Evolutionary conservation across 495 filamentous ascomycete genomes (phyloP), one percentile per base, ranked within the genome.

Genomic region (Penicillium canariense): DNA sequence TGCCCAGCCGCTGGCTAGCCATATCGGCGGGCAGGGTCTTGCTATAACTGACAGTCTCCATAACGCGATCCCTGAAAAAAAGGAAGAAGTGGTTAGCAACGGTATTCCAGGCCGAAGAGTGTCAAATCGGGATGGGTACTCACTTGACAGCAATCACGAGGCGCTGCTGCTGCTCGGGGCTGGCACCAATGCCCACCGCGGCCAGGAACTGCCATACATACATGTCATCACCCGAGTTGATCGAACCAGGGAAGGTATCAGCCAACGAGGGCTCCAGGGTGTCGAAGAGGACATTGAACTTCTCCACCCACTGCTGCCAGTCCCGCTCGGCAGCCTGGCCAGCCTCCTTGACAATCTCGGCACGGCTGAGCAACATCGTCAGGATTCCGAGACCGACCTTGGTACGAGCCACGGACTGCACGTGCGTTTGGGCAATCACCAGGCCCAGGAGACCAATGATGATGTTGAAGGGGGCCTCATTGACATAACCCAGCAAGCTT

Each of bases 161-260:
- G 40, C 90, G 80, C 70, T 96, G 91, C 71, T 98, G 95, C 70
- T 97, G 94, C 51, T 93, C 88, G 7, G 89, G 90, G 68, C 82
- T 91, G 31, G 94, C 92, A 30, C 90, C 91, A 56, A 96, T 91
- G 38, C 94, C 94, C 55, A 95, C 86, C 8, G 92, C 91, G 15
- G 94, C 94, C 55, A 98, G 79, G 71, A 97, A 96, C 69, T 97
- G 91, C 94, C 94, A 98, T 14, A 97, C 91, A 62, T 97, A 95
- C 60, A 94, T 84, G 64, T 98, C 94, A 52, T 94, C 88, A 43
- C 86, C 86, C 15, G 89, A 79, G 56, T 84, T 89, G 56, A 93
- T 89, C 5, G 86, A 84, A 15, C 86, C 85, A 1, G 91, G 90
- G 82, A 98, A 97, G 50, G 96, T 85, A 49, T 87, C 78, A 15